These are phyloP conservation scores for Warburgia ugandensis DNA, from an alignment of 164 flowering plant species.

Conservation along the genomic window DNA sequence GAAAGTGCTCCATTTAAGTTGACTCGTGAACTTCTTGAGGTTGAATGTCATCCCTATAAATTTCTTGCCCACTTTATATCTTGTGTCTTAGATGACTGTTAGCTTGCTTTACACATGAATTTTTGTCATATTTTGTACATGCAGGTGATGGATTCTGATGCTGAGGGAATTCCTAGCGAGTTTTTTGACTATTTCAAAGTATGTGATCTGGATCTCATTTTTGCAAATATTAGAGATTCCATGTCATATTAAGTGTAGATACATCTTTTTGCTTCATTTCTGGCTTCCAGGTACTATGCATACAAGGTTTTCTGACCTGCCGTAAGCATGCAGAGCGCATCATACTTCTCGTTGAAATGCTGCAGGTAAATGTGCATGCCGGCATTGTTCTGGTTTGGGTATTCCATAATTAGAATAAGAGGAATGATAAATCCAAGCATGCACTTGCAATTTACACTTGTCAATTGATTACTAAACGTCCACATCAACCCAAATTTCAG, in stretches of 20 bases:
- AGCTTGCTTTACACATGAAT: neutral
- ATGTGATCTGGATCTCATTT: neutral
- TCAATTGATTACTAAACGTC: too few species aligned
- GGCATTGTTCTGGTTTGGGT: too few species aligned
- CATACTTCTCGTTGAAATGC: conserved; percentile 97
- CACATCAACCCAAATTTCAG: too few species aligned
- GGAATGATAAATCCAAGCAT: too few species aligned
- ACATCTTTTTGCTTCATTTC: neutral
- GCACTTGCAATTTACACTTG: too few species aligned
- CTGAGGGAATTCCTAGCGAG: conserved; percentile 99
- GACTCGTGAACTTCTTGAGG: conserved; percentile 99
- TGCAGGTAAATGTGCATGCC: conserved; percentile 77
- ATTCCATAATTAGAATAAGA: too few species aligned
- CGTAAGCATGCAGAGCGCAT: conserved; percentile 98
- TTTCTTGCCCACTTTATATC: neutral
- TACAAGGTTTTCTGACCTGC: conserved; percentile 96
- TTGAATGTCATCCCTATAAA: conserved; percentile 14
- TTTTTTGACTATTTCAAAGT: conserved; percentile 98
- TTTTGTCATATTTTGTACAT: conserved; percentile 3
- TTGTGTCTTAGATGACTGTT: neutral
- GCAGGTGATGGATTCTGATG: conserved; percentile 99
- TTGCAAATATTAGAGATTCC: neutral
- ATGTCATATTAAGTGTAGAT: neutral
- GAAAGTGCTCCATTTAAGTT: conserved; percentile 99
- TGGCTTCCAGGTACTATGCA: conserved; percentile 75